Base-by-base conservation (phyloP, 164 flowering plant species). In the Paratinospora sagittata region DNA sequence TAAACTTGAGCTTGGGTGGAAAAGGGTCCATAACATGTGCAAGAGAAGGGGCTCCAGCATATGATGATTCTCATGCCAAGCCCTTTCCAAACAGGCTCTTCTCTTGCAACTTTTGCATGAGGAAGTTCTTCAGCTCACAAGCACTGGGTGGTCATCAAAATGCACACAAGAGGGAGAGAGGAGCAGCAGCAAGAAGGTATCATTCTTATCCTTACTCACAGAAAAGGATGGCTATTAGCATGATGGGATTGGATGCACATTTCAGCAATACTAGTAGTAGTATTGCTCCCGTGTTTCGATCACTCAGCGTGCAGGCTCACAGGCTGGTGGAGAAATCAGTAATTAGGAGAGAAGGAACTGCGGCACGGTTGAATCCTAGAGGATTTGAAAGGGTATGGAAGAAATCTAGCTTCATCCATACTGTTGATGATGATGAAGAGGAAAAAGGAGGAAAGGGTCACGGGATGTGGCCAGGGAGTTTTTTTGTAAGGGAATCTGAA, bases 101-200 rank as follows among this genome's bases (percentile, higher is more conserved):
- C 76, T 88, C 93, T 27, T 92, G 97, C 75, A 87, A 90, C 80
- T 92, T 87, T 77, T 92, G 97, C 83, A 83, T 77, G 90, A 85
- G 97, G 73, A 92, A 92, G 73, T 92, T 92, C 79, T 89, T 67
- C 82, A 92, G 96, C 61, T 90, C 97, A 63, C 97, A 92, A 73
- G 97, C 97, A 68, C 69, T 92, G 66, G 97, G 97, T 2, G 97
- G 97, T 41, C 97, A 92, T 72, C 97, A 92, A 65, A 92, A 92
- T 78, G 97, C 97, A n/a, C 97, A 92, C 85, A 92, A 88, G 80
- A 83, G 88, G 75, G 96, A 92, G 70, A 84, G 98, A 76, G 91
- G 91, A 27, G 88, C 83, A 73, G 89, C 85, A 3, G 30, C 27
- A 11, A 84, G 83, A 73, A 80, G 90, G 77, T 81, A 78, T 49